Evolutionary conservation across 495 filamentous ascomycete genomes (phyloP), one percentile per base, ranked within the genome.

Genomic region (Penicillium odoratum): DNA sequence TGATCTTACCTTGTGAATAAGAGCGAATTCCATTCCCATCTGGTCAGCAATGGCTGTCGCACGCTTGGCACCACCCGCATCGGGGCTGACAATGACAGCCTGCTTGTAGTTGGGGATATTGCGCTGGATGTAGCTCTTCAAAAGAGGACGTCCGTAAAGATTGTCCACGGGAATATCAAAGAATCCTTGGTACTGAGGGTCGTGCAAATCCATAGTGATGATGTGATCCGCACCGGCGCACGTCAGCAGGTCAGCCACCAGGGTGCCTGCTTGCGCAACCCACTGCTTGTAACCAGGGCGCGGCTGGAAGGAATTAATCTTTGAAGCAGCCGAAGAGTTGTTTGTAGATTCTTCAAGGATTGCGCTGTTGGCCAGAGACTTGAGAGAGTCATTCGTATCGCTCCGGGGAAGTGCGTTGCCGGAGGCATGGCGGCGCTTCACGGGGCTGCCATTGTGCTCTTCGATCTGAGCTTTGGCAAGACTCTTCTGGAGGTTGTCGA

Each of bases 131-230:
- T 97, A 98, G 51, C 86, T 87, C 72, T 94, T 88, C 48, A 98
- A 80, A 43, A 97, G 78, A 44, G 92, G 89, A 53, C 92, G 82
- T 13, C 91, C 94, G 67, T 96, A 96, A 16, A 98, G 80, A 67
- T 98, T 98, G 68, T 98, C 94, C 51, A 98, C 95, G 1, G 93
- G 93, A 52, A 98, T 97, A 67, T 98, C 94, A 65, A 98, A 98
- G 80, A 95, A 98, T 47, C 94, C 94, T 71, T 98, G 94, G 69
- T 98, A 98, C 73, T 98, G 95, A 58, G 95, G 92, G 70, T 98
- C 94, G 68, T 98, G 94, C 53, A 98, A 80, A 70, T 98, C 94
- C 85, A 83, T 93, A 3, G 94, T 98, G 66, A 98, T 92, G 69
- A 98, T 75, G 73, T 98, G 94, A 74, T 98, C 95, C 25, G 94